These are phyloP conservation scores for Chaetomidium leptoderma DNA, from an alignment of 495 filamentous ascomycete species.

Conservation along the genomic window DNA sequence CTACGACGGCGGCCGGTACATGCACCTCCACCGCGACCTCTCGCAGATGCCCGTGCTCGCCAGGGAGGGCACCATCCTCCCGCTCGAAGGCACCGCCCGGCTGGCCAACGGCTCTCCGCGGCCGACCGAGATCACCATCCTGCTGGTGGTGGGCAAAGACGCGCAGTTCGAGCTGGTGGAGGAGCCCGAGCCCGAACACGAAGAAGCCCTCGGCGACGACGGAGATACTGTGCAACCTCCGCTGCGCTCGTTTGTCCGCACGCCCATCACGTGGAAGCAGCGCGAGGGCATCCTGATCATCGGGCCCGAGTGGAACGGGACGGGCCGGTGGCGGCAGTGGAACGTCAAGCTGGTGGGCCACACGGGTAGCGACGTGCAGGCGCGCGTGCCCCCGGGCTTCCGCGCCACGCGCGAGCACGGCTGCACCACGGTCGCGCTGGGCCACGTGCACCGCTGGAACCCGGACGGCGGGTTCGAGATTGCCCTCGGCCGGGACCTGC, in stretches of 20 bases:
- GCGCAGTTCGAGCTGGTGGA: slow-evolving; percentile 39
- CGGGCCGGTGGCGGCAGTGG: slow-evolving; percentile 21
- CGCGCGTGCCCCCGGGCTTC: slow-evolving; percentile 4
- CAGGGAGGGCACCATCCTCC: slow-evolving; percentile 52
- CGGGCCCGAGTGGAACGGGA: slow-evolving; percentile 24
- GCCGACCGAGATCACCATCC: slow-evolving; percentile 40
- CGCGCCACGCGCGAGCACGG: slow-evolving; percentile 8
- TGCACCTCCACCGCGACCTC: slow-evolving; percentile 44
- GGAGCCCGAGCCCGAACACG: slow-evolving; percentile 34
- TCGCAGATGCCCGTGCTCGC: slow-evolving; percentile 48
- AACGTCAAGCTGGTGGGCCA: slow-evolving; percentile 23
- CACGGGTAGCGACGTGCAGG: slow-evolving; percentile 11
- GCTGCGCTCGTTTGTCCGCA: slow-evolving; percentile 23
- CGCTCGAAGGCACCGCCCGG: slow-evolving; percentile 38
- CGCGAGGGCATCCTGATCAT: slow-evolving; percentile 22
- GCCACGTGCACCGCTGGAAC: slow-evolving; percentile 16
- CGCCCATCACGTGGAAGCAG: slow-evolving; percentile 30
- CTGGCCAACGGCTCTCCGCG: slow-evolving; percentile 42
- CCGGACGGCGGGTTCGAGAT: slow-evolving; percentile 28
- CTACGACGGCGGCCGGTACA: slow-evolving; percentile 49
- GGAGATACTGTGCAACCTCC: slow-evolving; percentile 2
- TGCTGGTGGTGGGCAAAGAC: slow-evolving; percentile 52
- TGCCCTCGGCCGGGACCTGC: slow-evolving; percentile 32
- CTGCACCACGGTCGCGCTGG: slow-evolving; percentile 15
- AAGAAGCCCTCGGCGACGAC: not conserved